Evolutionary conservation across 805 yeast genomes (phyloP).

Genomic region (Kodamaea neixiangensis): DNA sequence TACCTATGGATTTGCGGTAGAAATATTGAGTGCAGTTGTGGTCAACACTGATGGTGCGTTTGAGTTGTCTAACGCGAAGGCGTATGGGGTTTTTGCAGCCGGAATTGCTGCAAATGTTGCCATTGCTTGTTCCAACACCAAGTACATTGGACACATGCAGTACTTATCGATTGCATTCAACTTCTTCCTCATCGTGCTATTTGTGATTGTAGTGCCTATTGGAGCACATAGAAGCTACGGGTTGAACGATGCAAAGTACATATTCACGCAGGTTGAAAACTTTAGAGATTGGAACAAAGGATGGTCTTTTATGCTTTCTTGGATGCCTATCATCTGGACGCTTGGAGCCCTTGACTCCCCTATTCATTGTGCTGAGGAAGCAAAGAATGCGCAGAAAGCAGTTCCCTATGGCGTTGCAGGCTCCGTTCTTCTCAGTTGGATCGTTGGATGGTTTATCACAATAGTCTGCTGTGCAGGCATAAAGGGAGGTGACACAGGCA

Average conservation of each 20-base stretch:
- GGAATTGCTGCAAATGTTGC: slow-evolving; percentile 53
- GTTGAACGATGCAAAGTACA: slow-evolving; percentile 44
- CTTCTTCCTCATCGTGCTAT: slow-evolving; percentile 50
- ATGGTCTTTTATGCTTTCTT: slow-evolving; percentile 56
- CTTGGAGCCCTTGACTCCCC: slow-evolving; percentile 74
- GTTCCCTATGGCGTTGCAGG: slow-evolving; percentile 67
- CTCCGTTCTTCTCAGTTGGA: slow-evolving; percentile 57
- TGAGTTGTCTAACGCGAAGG: slow-evolving; percentile 51
- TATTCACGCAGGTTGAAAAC: slow-evolving; percentile 56
- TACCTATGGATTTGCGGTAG: slow-evolving; percentile 66
- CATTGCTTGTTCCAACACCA: slow-evolving; percentile 53
- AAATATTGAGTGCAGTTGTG: slow-evolving; percentile 58
- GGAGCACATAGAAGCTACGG: slow-evolving; percentile 45
- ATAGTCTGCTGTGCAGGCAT: slow-evolving; percentile 58
- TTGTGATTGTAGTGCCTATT: slow-evolving; percentile 64
- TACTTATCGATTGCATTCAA: slow-evolving; percentile 58
- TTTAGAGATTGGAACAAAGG: slow-evolving; percentile 59
- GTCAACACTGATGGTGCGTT: slow-evolving; percentile 55
- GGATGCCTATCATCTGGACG: slow-evolving; percentile 75
- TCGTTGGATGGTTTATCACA: slow-evolving; percentile 58
- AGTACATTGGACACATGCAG: slow-evolving; percentile 58
- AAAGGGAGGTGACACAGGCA: slow-evolving; percentile 43
- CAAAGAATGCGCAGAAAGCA: slow-evolving; percentile 48
- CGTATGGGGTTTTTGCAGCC: slow-evolving; percentile 68
- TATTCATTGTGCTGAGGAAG: slow-evolving; percentile 45